Conservation (phyloP, 2,329 filamentous ascomycete species). For the Tolypocladium guangdongense region DNA sequence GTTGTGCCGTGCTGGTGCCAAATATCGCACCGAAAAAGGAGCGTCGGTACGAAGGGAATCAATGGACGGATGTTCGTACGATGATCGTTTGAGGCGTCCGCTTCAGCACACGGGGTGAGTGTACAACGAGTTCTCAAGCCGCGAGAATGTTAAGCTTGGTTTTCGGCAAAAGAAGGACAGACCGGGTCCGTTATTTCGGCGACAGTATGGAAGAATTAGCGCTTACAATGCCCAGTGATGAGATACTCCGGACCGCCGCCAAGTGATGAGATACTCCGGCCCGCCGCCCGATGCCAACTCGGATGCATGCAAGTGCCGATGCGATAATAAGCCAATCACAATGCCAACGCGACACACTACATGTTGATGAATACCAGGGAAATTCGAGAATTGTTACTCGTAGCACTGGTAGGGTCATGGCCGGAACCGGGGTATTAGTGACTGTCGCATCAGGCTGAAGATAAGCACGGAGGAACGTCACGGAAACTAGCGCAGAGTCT, state of each 20-base stretch:
- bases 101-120: neutral
- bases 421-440: no score
- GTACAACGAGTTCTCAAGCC: neutral
- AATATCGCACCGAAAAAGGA: no score
- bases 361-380: no score
- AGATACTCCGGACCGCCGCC: neutral
- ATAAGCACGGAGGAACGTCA: no score
- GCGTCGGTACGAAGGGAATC: no score
- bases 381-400: neutral
- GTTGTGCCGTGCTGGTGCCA: no score
- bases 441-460: no score
- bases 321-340: neutral
- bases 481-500: no score
- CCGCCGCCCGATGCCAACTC: neutral
- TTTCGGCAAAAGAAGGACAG: neutral
- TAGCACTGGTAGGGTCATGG: no score
- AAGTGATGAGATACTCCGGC: neutral
- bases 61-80: neutral
- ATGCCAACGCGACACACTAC: neutral
- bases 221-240: neutral
- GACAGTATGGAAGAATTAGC: neutral
- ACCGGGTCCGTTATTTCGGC: neutral
- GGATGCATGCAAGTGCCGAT: neutral
- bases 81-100: neutral
- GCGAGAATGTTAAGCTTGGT: neutral